Base-by-base conservation (phyloP, 2,329 filamentous ascomycete species). In the Fusarium incarnatum region DNA sequence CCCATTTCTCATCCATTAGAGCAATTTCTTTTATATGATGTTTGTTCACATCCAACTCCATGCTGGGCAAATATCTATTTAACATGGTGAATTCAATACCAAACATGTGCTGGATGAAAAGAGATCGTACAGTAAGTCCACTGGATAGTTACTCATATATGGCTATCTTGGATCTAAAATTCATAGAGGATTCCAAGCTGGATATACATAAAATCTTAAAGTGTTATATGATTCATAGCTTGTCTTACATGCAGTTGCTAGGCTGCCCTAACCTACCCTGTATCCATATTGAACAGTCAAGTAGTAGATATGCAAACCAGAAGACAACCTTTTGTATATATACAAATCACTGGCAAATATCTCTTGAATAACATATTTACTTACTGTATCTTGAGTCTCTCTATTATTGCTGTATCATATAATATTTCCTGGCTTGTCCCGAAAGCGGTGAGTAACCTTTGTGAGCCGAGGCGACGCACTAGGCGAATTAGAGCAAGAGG, bases 401-500 rank as follows among this genome's bases (percentile, higher is more conserved):
- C 7, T 13, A 9, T 20, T n/a, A 6, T 30, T 5, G 11, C 15
- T 30, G 8, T 18, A 37, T 40, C 27, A 23, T 30, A 50, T 16
- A 16, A 34, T 45, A 61, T 49, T 44, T 48, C 22, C 34, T 34
- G 30, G 45, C 28, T 42, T 32, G 15, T 41, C 50, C n/a, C 50
- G 61, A 79, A 77, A 68, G 78, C 77, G 79, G 78, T 80, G 76
- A 77, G 40, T n/a, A 23, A 54, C 49, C 49, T 52, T 62, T 54
- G 42, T 41, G 58, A 57, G 67, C 42, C 52, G 42, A 23, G 10
- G 18, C 6, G 4, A 18, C 3, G 30, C 73, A 59, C 79, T 79
- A 79, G 72, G 30, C 78, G 72, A 7, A 28, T 71, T 70, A 20
- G 2, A 67, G 74, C 64, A 77, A 73, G 79, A 79, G 79, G 79